Base-by-base conservation (phyloP, 2,329 filamentous ascomycete species). In the Pseudohalonectria lignicola region DNA sequence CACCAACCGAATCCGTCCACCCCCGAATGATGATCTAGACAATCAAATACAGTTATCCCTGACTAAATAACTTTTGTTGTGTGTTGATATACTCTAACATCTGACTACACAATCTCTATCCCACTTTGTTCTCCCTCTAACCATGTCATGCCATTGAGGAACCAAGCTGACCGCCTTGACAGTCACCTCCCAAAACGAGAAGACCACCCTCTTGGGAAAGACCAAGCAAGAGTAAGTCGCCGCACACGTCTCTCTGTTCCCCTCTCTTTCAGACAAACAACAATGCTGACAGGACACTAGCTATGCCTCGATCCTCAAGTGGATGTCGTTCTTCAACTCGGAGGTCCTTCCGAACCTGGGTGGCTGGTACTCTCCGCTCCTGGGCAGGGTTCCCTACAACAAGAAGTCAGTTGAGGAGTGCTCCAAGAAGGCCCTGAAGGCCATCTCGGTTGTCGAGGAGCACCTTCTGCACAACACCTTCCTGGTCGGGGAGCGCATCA, bases 161-260 rank as follows among this genome's bases (percentile, higher is more conserved):
- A n/a, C n/a, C n/a, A n/a, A n/a, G n/a, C n/a, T n/a, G n/a, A n/a
- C n/a, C n/a, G n/a, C 18, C 21, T 49, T 42, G 44, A 45, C 59
- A 96, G 92, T 98, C 62, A 87, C 92, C 56, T 96, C 92, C 54
- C 92, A 98, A 73, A 98, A 98, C 66, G 92, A 96, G 82, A 96
- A 96, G 83, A 98, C 92, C 55, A 93, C 87, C 53, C 87, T 98
- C 50, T 80, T 98, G 55, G 92, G 92, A 61, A 96, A 96, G 82
- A 98, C 88, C 71, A 98, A 98, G 83, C 90, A 98, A 75, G 92
- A 98, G 79, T 87, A 69, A 62, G 72, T 60, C 42, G 2, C 34
- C 15, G 23, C 15, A 15, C 8, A 2, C 3, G 10, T n/a, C 15
- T 4, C 18, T 10, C 4, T 5, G 17, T 11, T 8, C 16, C 10